Conservation (phyloP, 106 monocot genomes). For the Acorus gramineus region DNA sequence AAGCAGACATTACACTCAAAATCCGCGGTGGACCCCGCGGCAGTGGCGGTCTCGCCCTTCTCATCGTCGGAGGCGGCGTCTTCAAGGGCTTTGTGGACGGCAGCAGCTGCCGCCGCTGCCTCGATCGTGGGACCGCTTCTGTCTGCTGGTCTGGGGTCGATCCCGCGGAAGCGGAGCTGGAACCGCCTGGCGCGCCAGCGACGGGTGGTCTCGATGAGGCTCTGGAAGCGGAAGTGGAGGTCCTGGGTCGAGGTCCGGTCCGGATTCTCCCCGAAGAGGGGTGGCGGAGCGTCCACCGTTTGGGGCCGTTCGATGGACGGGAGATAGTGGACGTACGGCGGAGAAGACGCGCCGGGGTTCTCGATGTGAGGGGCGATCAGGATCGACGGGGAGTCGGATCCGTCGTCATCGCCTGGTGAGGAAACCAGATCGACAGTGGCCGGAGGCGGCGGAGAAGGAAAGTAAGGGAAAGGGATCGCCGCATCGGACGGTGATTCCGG, state of each 20-base stretch:
- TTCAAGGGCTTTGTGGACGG: constrained; percentile 23
- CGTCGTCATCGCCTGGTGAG: constrained; percentile 17
- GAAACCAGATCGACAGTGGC: constrained; percentile 7
- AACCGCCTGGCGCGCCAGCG: constrained; percentile 23
- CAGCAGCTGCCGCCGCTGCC: constrained; percentile 20
- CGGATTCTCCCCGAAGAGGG: too few species aligned
- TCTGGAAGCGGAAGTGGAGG: constrained; percentile 36
- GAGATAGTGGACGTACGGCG: too few species aligned
- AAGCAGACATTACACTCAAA: constrained; percentile 91
- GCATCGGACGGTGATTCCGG: not conserved
- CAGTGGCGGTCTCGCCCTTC: constrained; percentile 20
- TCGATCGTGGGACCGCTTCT: constrained; percentile 27
- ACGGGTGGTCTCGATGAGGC: constrained; percentile 44
- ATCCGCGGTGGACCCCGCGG: not conserved
- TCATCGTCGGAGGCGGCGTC: constrained; percentile 19
- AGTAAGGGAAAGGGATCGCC: constrained; percentile 3
- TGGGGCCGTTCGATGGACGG: too few species aligned
- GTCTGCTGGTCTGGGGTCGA: too few species aligned
- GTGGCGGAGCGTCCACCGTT: too few species aligned
- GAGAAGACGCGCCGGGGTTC: too few species aligned
- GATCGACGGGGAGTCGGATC: constrained; percentile 9
- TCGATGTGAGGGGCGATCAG: too few species aligned
- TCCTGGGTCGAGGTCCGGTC: not conserved
- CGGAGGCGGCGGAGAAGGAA: constrained; percentile 4
- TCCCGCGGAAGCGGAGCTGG: constrained; percentile 11